Evolutionary conservation across 495 filamentous ascomycete genomes (phyloP).

Genomic region (Terfezia claveryi): DNA sequence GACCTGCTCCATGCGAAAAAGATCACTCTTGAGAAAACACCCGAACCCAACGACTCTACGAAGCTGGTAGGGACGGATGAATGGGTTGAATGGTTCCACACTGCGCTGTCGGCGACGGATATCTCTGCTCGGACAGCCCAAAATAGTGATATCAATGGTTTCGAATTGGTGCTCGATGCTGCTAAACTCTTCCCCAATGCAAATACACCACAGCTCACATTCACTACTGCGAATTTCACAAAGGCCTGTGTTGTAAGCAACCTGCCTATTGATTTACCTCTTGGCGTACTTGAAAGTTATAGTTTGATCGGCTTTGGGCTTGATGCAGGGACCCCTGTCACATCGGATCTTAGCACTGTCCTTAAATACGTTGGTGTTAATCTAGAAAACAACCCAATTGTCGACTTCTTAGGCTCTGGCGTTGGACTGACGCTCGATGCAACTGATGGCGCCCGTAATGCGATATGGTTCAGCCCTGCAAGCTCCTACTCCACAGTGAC

Average conservation of each 20-base stretch:
- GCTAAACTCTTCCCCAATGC: not conserved
- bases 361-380: slow-evolving; percentile 2
- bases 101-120: not conserved
- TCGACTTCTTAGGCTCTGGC: not conserved
- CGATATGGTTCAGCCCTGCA: slow-evolving; percentile 10
- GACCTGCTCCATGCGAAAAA: not conserved
- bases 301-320: not conserved
- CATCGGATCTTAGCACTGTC: not conserved
- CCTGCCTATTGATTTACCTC: not conserved
- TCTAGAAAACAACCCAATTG: not conserved
- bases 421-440: not conserved
- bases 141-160: not conserved
- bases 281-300: not conserved
- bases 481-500: slow-evolving; percentile 1
- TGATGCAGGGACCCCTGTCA: not conserved
- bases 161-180: not conserved
- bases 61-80: not conserved
- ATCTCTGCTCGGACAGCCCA: not conserved
- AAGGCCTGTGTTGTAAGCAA: not conserved
- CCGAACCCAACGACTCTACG: not conserved
- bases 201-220: not conserved
- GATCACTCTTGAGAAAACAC: not conserved
- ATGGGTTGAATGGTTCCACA: not conserved
- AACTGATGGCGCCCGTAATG: slow-evolving; percentile 1
- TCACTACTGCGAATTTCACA: not conserved